Base-by-base conservation (phyloP, 148 eudicot species). In the Simmondsia chinensis region DNA sequence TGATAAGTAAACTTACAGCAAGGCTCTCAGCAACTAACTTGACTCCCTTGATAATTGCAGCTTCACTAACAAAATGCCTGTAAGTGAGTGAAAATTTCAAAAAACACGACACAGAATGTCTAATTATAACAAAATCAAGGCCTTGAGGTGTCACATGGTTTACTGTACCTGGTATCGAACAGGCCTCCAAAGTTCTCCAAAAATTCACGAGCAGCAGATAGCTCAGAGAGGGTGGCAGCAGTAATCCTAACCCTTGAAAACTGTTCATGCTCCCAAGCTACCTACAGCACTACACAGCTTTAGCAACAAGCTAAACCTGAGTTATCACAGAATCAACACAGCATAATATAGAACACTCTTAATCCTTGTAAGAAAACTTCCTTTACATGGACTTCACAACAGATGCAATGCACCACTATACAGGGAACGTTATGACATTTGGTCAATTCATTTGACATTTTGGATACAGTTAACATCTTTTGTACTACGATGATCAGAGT, bases 221-320 rank as follows among this genome's bases (percentile, higher is more conserved):
- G 77, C 57, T 48, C 74, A 53, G 99, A 91, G 44, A 91, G 81
- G 31, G 99, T 91, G 33, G 70, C 89, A 38, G 99, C 99, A 52
- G 99, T 91, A 33, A 91, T 77, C 68, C 99, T 76, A 56, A 82
- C 62, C 64, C 88, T 82, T 34, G 99, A 91, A 75, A 91, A 91
- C 31, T 91, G 99, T 56, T 91, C 99, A 46, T 91, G 99, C 72
- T 91, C 99, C 99, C 99, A 91, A 20, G 99, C 95, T 56, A 91
- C 95, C 99, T 91, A 75, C 56, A 83, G 39, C 72, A 73, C 19
- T 52, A 27, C 53, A 24, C 30, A 60, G 39, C 61, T 68, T 79
- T 48, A 74, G 49, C 52, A 67, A 62, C 44, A 41, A 7, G 34
- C 30, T 37, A 54, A 18, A 41, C 25, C 22, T 17, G 19, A 9